Evolutionary conservation across 2,329 filamentous ascomycete species (phyloP), one percentile per base, ranked within the genome.

Genomic region (Sclerotinia subarctica): DNA sequence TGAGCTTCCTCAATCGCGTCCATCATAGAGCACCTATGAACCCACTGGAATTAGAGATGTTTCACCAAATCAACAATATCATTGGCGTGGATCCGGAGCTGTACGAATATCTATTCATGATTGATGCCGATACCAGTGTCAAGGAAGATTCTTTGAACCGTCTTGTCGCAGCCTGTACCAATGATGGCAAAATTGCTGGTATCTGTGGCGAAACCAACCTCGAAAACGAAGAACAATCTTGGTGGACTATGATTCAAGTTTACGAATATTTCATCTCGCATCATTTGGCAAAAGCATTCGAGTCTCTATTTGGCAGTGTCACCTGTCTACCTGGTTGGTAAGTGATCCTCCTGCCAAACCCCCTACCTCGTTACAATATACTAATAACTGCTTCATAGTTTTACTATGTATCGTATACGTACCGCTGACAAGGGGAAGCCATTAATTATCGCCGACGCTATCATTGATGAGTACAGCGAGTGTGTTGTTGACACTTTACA

Each of bases 231-330:
- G 93, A 97, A 75, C 86, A 90, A 73, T 94, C 90, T 75, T 98
- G 94, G 93, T 97, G 93, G 92, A 99, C 95, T 17, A 99, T 99
- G 95, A 99, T 99, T 76, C 95, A 99, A 79, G 95, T 99, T 72
- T 99, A 99, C 81, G 95, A 99, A 79, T 99, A 99, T 83, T 99
- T 94, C 79, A 99, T 99, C 77, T 98, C 95, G 42, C 95, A 99
- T 84, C 91, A 99, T 80, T 82, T 99, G 78, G 85, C 95, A 66
- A 99, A 99, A 82, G 93, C 95, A 70, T 99, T 99, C 77, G 95
- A 99, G 79, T 97, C 93, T 70, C 87, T 99, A 70, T 99, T 99
- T 77, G 95, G 94, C 77, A 96, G 93, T 79, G 95, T 99, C 70
- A 99, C 95, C 69, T 99, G 95, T 90, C 89, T 99, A 82, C 95